Percentiles rank a stretch among this genome's conserved stretches.
Conservation (phyloP, 2,329 filamentous ascomycete genomes). For the Dactylellina sp. region DNA sequence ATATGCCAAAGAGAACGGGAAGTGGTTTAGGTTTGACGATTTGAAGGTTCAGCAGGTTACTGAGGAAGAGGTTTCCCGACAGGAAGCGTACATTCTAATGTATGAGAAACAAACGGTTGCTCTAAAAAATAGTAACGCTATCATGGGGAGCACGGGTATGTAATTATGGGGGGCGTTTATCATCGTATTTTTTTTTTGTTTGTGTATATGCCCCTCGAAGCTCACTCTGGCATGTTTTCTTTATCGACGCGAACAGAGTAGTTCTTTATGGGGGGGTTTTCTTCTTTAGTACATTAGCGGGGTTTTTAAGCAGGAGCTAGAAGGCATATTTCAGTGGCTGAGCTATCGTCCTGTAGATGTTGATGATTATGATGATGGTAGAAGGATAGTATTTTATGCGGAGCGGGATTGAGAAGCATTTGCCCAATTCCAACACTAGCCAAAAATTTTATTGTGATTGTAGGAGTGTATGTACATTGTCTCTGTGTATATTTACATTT, state of each 20-base stretch:
- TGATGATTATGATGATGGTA: not conserved
- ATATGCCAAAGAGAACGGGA: constrained; percentile 38
- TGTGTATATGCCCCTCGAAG: not conserved
- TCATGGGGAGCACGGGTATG: not conserved
- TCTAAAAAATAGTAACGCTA: not conserved
- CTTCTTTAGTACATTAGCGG: constrained; percentile 36
- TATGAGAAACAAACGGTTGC: constrained; percentile 39
- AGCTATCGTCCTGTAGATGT: not conserved
- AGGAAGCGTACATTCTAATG: constrained; percentile 54
- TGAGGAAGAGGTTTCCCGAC: constrained; percentile 38
- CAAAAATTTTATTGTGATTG: too few species aligned
- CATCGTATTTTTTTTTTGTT: not conserved
- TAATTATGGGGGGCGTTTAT: not conserved
- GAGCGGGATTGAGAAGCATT: constrained; percentile 5
- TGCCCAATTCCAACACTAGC: not conserved
- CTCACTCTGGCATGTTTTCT: not conserved
- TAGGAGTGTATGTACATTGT: constrained; percentile 10
- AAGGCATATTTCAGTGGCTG: not conserved
- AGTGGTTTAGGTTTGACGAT: constrained; percentile 50
- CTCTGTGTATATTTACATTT: not conserved
- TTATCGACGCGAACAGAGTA: constrained; percentile 1
- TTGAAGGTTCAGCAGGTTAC: constrained; percentile 38
- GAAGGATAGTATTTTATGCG: not conserved
- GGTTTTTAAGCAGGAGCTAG: constrained; percentile 19
- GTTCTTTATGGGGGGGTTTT: not conserved